These are phyloP conservation scores for Diaporthe sp. DNA, from an alignment of 2,329 filamentous ascomycete species.

Conservation along the genomic window DNA sequence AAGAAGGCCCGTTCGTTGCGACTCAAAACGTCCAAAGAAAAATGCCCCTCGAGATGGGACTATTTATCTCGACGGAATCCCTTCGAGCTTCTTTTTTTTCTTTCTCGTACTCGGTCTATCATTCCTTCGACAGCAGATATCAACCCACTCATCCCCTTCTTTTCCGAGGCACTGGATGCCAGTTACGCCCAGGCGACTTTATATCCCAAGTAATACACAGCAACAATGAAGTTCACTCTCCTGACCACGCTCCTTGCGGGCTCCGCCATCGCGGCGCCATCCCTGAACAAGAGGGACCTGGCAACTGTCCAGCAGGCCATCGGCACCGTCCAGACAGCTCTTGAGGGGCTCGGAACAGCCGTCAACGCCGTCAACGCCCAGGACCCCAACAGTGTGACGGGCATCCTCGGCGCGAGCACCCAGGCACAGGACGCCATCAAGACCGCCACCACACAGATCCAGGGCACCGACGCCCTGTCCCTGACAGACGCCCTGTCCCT, in stretches of 20 bases:
- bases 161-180: constrained; percentile 37
- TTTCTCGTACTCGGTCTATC: not conserved
- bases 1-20: constrained; percentile 30
- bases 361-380: constrained; percentile 37
- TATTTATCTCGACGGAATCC: constrained; percentile 28
- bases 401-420: constrained; percentile 53
- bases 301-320: constrained; percentile 36
- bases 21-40: constrained; percentile 31
- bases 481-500: constrained; percentile 44
- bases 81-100: not conserved
- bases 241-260: constrained; percentile 35
- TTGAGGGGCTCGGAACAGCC: constrained; percentile 37
- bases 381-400: constrained; percentile 63
- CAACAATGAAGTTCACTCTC: constrained; percentile 37
- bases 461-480: constrained; percentile 46
- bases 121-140: not conserved
- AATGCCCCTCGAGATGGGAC: not conserved
- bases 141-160: not conserved
- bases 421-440: constrained; percentile 41
- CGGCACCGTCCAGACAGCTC: constrained; percentile 34
- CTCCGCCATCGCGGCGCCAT: constrained; percentile 35
- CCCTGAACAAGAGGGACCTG: constrained; percentile 36
- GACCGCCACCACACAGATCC: constrained; percentile 47
- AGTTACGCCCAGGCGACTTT: not conserved
- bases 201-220: not conserved